A percentile compares a stretch with the other conserved stretches of the same genome.
Evolutionary conservation across 1,284 basidiomycete species (phyloP).

Genomic region (Malassezia dermatis): DNA sequence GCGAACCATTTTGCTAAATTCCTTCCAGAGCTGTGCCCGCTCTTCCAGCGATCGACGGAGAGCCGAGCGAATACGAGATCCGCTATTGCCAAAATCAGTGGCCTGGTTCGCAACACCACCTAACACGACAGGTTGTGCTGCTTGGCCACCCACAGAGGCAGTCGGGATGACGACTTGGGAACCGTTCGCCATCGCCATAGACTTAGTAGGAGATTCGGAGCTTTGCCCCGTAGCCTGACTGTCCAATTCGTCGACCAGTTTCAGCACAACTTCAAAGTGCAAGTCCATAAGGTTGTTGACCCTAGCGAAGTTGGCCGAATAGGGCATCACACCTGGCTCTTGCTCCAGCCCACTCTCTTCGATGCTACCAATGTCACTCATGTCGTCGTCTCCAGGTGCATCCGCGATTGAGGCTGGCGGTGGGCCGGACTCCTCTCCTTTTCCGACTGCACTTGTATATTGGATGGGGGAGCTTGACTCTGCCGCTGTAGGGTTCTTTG

Average conservation of each 20-base stretch:
- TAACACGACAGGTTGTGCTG: not conserved
- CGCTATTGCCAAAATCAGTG: not conserved
- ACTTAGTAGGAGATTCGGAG: not conserved
- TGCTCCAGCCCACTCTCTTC: conserved; percentile 10
- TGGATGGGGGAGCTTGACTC: not conserved
- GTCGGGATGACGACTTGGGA: not conserved
- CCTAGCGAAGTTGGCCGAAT: conserved; percentile 61
- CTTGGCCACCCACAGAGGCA: not conserved
- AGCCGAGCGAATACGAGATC: conserved; percentile 47
- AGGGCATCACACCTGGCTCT: conserved; percentile 53
- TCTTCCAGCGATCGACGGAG: conserved; percentile 59
- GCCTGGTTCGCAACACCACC: not conserved
- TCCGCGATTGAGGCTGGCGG: not conserved
- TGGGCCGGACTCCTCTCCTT: not conserved
- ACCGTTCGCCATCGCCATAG: not conserved
- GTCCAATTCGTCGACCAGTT: conserved; percentile 57
- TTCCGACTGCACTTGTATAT: too few relatives aligned
- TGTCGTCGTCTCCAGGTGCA: not conserved
- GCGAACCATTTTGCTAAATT: conserved; percentile 63
- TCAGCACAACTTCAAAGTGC: conserved; percentile 66
- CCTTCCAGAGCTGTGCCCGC: conserved; percentile 57
- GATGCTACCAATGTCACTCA: conserved; percentile 12
- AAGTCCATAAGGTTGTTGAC: conserved; percentile 65
- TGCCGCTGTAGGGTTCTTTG: conserved; percentile 24
- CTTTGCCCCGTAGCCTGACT: not conserved